Base-by-base conservation (phyloP, 352 stramenopile genomes). In the Vaucheria bursata region DNA sequence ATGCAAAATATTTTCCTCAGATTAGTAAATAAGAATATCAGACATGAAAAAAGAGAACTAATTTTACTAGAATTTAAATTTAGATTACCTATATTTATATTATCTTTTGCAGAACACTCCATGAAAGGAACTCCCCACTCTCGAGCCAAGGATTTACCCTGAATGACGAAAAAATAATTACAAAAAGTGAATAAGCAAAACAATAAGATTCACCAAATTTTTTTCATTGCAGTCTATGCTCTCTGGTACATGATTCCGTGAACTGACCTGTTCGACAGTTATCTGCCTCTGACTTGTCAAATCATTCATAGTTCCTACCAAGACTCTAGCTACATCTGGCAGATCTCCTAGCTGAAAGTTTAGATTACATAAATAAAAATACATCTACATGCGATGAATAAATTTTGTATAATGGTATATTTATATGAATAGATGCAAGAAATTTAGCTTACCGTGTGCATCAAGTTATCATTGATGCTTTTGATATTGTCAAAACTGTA, bases 401-500 rank as follows among this genome's bases (percentile, higher is more conserved):
- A 12, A 50, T 50, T 12, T 50, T 5, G 5, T 12, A 50, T 12
- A 50, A 50, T 12, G 12, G 39, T 12, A 50, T 50, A 50, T 50
- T 12, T 12, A 50, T 12, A 12, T 50, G 5, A 12, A 5, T 12
- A 50, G 39, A 50, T 50, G 5, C 5, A 12, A 50, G 39, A 12
- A n/a, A n/a, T n/a, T n/a, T n/a, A n/a, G n/a, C n/a, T 69, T 38
- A 69, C 59, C 59, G 59, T 79, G 25, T 79, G 45, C 37, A 78
- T 78, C n/a, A 78, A 29, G 52, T 79, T 79, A n/a, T 75, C 31
- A 71, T 79, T 79, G 29, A 79, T 79, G 59, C 69, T 76, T 40
- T 79, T 79, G 73, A 79, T 79, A 73, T 79, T 79, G 12, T 79
- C 77, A 73, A 79, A 79, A 71, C 77, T 79, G 73, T 79, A 79